Evolutionary conservation across 2,329 filamentous ascomycete species (phyloP).

Genomic region (Teratosphaeria viscida): DNA sequence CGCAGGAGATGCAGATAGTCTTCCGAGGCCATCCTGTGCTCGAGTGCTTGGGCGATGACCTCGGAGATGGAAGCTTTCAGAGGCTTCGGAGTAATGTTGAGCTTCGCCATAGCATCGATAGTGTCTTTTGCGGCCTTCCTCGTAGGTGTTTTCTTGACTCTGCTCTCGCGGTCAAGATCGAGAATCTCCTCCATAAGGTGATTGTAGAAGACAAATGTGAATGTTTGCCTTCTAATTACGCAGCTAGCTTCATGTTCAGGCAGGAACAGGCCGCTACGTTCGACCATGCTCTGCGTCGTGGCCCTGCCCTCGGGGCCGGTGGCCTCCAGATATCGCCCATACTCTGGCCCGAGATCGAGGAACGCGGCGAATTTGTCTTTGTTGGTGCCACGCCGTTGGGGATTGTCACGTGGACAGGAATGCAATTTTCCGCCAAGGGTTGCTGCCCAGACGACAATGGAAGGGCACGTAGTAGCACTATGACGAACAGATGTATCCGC

Average conservation of each 20-base stretch:
- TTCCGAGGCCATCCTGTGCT: not conserved
- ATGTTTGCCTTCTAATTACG: not conserved
- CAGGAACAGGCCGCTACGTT: not conserved
- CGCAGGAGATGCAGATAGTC: not conserved
- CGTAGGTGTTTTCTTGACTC: not conserved
- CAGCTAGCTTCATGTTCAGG: not conserved
- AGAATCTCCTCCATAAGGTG: not conserved
- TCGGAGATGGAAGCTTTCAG: not conserved
- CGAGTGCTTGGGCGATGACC: not conserved
- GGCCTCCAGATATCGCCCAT: not conserved
- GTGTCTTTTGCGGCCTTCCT: not conserved
- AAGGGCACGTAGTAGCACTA: too few relatives aligned
- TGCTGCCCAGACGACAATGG: too few relatives aligned
- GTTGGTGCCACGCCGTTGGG: not conserved
- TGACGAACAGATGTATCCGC: too few relatives aligned
- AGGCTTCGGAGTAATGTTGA: not conserved
- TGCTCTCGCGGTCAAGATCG: not conserved
- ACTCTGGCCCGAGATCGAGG: not conserved
- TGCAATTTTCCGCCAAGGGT: too few relatives aligned
- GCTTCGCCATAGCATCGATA: not conserved
- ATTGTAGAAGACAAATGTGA: not conserved
- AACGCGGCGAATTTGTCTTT: not conserved
- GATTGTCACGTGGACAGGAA: too few relatives aligned
- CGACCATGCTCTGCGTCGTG: not conserved
- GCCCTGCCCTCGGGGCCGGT: not conserved